Conservation (phyloP, 1,139 yeast species). For the Candida gigantensis region DNA sequence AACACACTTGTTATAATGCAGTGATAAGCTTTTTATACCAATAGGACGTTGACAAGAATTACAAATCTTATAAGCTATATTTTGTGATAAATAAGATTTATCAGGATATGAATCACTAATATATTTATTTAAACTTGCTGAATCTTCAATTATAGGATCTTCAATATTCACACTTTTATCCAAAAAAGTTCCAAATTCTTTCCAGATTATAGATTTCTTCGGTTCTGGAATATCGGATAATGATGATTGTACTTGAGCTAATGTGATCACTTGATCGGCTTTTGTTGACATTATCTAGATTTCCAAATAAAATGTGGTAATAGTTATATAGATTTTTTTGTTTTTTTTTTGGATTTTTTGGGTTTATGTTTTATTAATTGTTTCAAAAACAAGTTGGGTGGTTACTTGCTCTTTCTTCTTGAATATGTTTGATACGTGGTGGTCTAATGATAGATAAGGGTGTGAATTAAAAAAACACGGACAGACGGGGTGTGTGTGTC, state of each 20-base stretch:
- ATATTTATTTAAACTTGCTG: constrained; percentile 16
- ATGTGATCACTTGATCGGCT: constrained; percentile 33
- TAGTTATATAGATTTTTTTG: too few species aligned
- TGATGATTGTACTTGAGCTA: constrained; percentile 28
- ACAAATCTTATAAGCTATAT: constrained; percentile 61
- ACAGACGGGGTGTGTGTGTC: too few species aligned
- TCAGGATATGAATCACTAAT: constrained; percentile 28
- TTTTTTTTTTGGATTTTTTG: too few species aligned
- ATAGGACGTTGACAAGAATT: constrained; percentile 67
- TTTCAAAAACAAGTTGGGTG: too few species aligned
- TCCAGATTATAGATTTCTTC: constrained; percentile 47
- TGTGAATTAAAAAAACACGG: too few species aligned
- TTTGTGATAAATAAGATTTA: constrained; percentile 44
- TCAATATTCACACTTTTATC: constrained; percentile 46
- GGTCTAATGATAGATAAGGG: too few species aligned
- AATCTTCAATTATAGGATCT: constrained; percentile 13
- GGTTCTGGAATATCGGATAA: constrained; percentile 9
- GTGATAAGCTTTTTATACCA: constrained; percentile 44
- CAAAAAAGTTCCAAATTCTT: constrained; percentile 60
- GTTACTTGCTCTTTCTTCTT: too few species aligned
- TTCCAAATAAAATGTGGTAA: too few species aligned
- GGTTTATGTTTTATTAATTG: too few species aligned
- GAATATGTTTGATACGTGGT: too few species aligned
- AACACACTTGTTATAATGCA: constrained; percentile 51
- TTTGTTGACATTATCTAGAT: constrained; percentile 28